phyloP scores from a whole-genome alignment of 1,284 basidiomycete genomes.

The Ganoderma lingzhi region DNA sequence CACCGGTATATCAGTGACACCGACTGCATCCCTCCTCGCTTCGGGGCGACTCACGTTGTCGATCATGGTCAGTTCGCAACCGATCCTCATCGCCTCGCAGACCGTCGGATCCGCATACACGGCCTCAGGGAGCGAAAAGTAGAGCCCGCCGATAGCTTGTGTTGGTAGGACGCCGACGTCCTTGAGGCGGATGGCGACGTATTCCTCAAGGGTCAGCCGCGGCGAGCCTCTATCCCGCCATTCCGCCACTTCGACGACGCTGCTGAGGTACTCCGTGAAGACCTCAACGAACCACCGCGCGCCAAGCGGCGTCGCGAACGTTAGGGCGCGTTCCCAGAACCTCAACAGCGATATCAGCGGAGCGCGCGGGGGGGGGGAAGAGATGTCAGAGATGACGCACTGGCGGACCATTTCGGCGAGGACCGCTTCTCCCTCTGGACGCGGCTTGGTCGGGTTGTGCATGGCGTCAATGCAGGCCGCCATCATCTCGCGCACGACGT shows the following conservation, averaged over 20 bases:
- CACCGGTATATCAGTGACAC: not conserved
- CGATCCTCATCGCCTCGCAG: conserved; percentile 35
- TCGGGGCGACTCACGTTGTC: conserved; percentile 41
- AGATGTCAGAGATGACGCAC: not conserved
- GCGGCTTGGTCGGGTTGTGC: not conserved
- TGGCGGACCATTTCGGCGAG: conserved; percentile 3
- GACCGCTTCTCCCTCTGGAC: not conserved
- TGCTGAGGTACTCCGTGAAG: conserved; percentile 40
- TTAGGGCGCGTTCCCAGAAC: conserved; percentile 31
- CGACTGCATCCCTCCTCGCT: not conserved
- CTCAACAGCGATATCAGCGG: conserved; percentile 9
- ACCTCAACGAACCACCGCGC: conserved; percentile 32
- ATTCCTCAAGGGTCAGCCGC: conserved; percentile 41
- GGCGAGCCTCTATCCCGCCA: conserved; percentile 36
- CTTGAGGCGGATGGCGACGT: conserved; percentile 43
- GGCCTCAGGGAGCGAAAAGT: conserved; percentile 44
- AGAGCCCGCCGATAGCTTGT: conserved; percentile 44
- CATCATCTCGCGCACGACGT: conserved; percentile 38
- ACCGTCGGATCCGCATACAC: conserved; percentile 45
- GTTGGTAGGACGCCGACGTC: conserved; percentile 43
- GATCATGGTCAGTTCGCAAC: conserved; percentile 22
- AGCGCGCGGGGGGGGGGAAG: not conserved
- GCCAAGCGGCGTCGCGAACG: conserved; percentile 25
- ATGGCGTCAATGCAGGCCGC: conserved; percentile 23
- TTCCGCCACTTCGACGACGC: conserved; percentile 42